These are phyloP conservation scores for Cyclotella sp. DNA, from an alignment of 108 stramenopile genomes.

Conservation along the genomic window DNA sequence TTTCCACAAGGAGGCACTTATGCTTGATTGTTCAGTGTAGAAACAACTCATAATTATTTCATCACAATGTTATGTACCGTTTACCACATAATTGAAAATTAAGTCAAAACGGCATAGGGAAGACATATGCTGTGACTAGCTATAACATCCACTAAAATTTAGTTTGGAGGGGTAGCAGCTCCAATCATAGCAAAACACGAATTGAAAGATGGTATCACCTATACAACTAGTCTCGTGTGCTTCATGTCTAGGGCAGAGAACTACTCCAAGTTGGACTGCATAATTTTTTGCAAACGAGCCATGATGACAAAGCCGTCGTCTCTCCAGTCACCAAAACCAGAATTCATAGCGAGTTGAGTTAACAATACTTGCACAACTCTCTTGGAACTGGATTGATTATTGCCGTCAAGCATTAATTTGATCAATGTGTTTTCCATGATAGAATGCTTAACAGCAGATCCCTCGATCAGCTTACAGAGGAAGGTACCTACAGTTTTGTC, in stretches of 20 bases:
- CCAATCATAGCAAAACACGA: too few species aligned
- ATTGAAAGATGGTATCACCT: too few species aligned
- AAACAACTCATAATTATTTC: too few species aligned
- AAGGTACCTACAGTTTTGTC: constrained; percentile 14
- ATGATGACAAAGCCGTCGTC: constrained; percentile 15
- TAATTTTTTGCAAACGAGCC: constrained; percentile 14
- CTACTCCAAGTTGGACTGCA: neutral
- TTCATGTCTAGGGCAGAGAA: neutral
- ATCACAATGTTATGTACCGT: too few species aligned
- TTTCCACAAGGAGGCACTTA: too few species aligned
- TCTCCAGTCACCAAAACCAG: constrained; percentile 7
- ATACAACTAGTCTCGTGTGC: too few species aligned
- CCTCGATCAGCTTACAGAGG: constrained; percentile 29
- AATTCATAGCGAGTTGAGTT: neutral
- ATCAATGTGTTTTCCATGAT: constrained; percentile 23
- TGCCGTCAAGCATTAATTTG: neutral
- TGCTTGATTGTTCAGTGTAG: too few species aligned
- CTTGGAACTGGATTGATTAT: neutral
- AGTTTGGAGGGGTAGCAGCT: too few species aligned
- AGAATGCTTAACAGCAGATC: constrained; percentile 25
- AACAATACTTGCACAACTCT: neutral
- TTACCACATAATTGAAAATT: too few species aligned
- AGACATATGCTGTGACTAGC: too few species aligned
- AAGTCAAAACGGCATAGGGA: too few species aligned
- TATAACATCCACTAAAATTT: too few species aligned